A percentile compares a stretch with the other conserved stretches of the same genome.
These are phyloP conservation scores for Paxillus ammoniavirescens DNA, from an alignment of 768 basidiomycete species.

Conservation along the genomic window DNA sequence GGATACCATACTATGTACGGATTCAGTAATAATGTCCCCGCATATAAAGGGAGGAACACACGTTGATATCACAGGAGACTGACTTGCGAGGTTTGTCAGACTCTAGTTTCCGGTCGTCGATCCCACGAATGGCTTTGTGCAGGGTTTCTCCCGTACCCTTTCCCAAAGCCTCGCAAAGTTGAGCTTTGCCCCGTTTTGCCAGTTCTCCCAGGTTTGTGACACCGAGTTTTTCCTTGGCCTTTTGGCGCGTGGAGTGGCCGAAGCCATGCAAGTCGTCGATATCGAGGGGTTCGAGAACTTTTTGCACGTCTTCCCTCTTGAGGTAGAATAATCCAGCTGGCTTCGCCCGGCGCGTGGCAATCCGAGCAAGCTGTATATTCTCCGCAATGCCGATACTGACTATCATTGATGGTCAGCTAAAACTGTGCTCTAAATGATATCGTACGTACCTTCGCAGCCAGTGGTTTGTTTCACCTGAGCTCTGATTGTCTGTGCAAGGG, in stretches of 20 bases:
- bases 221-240: constrained; percentile 79
- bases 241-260: constrained; percentile 70
- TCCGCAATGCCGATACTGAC: constrained; percentile 91
- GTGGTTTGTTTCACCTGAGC: constrained; percentile 75
- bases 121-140: constrained; percentile 79
- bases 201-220: constrained; percentile 69
- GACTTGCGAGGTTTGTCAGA: constrained; percentile 85
- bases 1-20: constrained; percentile 79
- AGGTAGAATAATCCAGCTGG: constrained; percentile 88
- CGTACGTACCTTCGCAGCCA: constrained; percentile 69
- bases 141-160: constrained; percentile 81
- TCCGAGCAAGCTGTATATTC: constrained; percentile 89
- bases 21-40: constrained; percentile 5
- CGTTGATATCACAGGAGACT: constrained; percentile 94
- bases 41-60: constrained; percentile 39
- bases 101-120: constrained; percentile 79
- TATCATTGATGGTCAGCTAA: constrained; percentile 26
- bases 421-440: not conserved
- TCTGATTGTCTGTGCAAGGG: constrained; percentile 80
- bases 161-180: constrained; percentile 73
- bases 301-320: constrained; percentile 45
- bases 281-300: constrained; percentile 62
- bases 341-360: constrained; percentile 90
- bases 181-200: constrained; percentile 55
- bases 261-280: constrained; percentile 88